phyloP scores from a whole-genome alignment of 2,329 filamentous ascomycete species.

The Macroventuria anomochaeta region DNA sequence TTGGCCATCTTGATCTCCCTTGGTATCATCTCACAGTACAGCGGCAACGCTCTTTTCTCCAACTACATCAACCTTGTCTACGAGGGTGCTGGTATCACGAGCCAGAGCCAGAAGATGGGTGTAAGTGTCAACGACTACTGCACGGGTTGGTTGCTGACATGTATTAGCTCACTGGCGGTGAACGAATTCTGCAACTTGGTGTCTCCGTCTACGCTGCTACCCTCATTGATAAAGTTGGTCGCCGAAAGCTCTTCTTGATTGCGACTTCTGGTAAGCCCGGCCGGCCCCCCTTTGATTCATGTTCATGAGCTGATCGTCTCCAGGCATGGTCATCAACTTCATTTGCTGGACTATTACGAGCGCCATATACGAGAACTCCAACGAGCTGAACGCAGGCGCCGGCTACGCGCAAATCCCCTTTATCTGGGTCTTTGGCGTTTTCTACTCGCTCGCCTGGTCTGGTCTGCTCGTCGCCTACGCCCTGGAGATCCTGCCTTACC shows the following conservation, averaged over 20 bases:
- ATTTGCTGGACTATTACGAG: slow-evolving; percentile 49
- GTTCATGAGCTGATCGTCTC: background rate
- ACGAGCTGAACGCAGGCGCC: slow-evolving; percentile 39
- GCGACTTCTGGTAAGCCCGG: slow-evolving; percentile 41
- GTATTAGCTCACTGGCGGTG: slow-evolving; percentile 51
- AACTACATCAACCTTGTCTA: slow-evolving; percentile 71
- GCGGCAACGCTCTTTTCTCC: slow-evolving; percentile 69
- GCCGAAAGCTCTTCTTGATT: slow-evolving; percentile 63
- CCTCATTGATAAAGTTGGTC: slow-evolving; percentile 62
- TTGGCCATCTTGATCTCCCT: slow-evolving; percentile 67
- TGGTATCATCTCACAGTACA: slow-evolving; percentile 72
- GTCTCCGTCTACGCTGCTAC: slow-evolving; percentile 64
- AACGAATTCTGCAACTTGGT: slow-evolving; percentile 64
- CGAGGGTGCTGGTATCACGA: slow-evolving; percentile 64
- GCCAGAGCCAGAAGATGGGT: slow-evolving; percentile 46
- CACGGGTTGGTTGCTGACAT: slow-evolving; percentile 5
- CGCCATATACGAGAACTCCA: slow-evolving; percentile 38
- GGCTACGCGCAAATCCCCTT: slow-evolving; percentile 57
- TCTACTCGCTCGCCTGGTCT: slow-evolving; percentile 65
- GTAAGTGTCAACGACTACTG: slow-evolving; percentile 43
- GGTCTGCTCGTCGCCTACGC: slow-evolving; percentile 63
- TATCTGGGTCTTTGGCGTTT: slow-evolving; percentile 59
- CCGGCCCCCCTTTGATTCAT: background rate
- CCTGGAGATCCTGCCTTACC: slow-evolving; percentile 58
- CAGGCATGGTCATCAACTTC: slow-evolving; percentile 42